These are phyloP conservation scores for Lactuca sativa DNA, from an alignment of 129 eudicot genomes.

Conservation along the genomic window DNA sequence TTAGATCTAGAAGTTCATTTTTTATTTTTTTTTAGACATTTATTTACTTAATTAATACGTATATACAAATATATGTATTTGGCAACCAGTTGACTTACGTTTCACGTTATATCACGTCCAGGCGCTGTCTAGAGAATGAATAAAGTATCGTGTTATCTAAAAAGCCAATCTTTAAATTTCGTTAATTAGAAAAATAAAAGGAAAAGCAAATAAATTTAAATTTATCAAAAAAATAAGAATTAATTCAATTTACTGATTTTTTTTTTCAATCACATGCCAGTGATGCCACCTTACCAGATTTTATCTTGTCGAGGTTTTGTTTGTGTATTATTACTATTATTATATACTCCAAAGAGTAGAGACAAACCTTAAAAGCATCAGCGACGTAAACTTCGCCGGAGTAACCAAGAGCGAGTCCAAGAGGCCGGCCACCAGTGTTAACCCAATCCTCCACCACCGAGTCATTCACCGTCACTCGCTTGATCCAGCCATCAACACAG, in stretches of 20 bases:
- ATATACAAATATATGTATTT: no score
- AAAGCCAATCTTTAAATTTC: no score
- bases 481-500: constrained; percentile 81
- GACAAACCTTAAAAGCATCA: constrained; percentile 69
- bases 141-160: neutral
- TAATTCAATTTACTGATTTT: neutral
- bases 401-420: constrained; percentile 62
- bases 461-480: constrained; percentile 48
- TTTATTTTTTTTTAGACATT: no score
- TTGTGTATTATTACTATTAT: neutral
- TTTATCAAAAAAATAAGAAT: no score
- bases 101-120: neutral
- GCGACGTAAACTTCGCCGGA: constrained; percentile 63
- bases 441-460: constrained; percentile 75
- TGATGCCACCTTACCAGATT: neutral
- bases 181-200: no score
- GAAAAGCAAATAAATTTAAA: no score
- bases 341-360: constrained; percentile 5
- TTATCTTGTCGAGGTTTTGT: neutral
- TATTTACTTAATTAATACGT: no score
- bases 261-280: neutral
- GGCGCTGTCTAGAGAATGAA: neutral
- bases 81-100: neutral
- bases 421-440: constrained; percentile 91
- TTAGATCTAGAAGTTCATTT: neutral